Evolutionary conservation across 495 filamentous ascomycete genomes (phyloP), one percentile per base, ranked within the genome.

Genomic region (Hypoxylon perforatum): DNA sequence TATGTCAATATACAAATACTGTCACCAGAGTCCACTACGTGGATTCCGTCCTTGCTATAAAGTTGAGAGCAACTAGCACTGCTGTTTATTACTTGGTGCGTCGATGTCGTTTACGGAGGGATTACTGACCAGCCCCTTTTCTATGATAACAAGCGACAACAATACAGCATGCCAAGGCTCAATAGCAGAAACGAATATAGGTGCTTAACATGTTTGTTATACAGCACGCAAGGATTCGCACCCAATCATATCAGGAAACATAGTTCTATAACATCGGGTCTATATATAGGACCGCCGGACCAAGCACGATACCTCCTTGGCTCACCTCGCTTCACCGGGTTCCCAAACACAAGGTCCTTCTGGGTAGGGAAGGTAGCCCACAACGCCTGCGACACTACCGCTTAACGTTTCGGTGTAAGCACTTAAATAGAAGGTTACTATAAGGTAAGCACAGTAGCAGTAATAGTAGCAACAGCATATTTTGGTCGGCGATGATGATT

Each of bases 171-270:
- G 14, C 49, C 30, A 14, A 1, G n/a, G 6, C 12, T 41, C 15
- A 41, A 17, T 41, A 41, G n/a, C 12, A 41, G 38, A 17, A n/a
- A 15, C 7, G 17, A 15, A 17, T 1, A 41, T 41, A 33, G 2
- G 11, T 33, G 11, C 38, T n/a, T 4, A n/a, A 41, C 14, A 15
- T 14, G 3, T n/a, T 4, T 4, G 12, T 19, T 23, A 38, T 19
- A 35, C 17, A 2, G 15, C 9, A 11, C 57, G 35, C 22, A 10
- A 19, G 28, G 22, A 8, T 41, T 39, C n/a, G 23, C 19, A 19
- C 28, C 50, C 28, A 33, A 63, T 47, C 36, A 54, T 48, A 42
- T 57, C 49, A 48, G 63, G 49, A 56, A 57, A 67, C 22, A 61
- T 46, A 67, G 38, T 45, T 55, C 47, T 67, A 19, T 44, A 49